phyloP scores from a whole-genome alignment of 345 rosid species.

The Gossypium turneri region DNA sequence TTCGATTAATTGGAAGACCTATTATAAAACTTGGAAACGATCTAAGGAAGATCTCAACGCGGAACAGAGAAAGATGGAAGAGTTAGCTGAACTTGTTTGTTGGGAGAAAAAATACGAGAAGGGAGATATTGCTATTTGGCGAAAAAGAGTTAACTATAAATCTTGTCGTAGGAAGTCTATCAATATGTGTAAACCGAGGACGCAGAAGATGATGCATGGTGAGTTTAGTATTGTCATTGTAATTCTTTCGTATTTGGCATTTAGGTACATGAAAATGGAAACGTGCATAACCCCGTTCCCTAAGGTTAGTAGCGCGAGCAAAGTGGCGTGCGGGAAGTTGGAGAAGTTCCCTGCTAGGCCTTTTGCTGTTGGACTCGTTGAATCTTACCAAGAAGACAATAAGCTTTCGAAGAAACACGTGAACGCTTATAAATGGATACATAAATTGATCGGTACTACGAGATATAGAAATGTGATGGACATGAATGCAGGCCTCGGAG shows the following conservation, averaged over 20 bases:
- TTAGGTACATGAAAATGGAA: conserved; percentile 75
- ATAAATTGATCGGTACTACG: conserved; percentile 65
- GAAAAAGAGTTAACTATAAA: conserved; percentile 60
- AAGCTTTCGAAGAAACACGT: conserved; percentile 77
- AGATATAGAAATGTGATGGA: conserved; percentile 91
- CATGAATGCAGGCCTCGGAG: conserved; percentile 93
- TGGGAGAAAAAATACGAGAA: conserved; percentile 99
- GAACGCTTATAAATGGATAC: conserved; percentile 56
- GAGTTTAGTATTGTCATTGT: conserved; percentile 21
- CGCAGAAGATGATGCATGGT: conserved; percentile 68
- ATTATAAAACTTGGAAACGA: conserved; percentile 81
- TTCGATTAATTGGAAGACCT: conserved; percentile 96
- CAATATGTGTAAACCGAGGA: conserved; percentile 45
- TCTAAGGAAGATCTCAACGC: conserved; percentile 68
- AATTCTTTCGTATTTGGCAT: conserved; percentile 16
- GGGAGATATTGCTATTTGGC: conserved; percentile 79
- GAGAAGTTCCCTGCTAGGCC: conserved; percentile 89
- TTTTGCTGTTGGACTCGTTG: conserved; percentile 58
- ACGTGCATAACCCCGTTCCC: conserved; percentile 70
- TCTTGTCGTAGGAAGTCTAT: conserved; percentile 50
- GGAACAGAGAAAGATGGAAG: conserved; percentile 82
- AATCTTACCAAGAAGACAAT: conserved; percentile 61
- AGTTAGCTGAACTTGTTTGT: conserved; percentile 71
- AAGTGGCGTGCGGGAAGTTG: conserved; percentile 82
- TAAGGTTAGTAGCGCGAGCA: conserved; percentile 48